These are phyloP conservation scores for Millerozyma miso DNA, from an alignment of 805 yeast genomes.

Conservation along the genomic window DNA sequence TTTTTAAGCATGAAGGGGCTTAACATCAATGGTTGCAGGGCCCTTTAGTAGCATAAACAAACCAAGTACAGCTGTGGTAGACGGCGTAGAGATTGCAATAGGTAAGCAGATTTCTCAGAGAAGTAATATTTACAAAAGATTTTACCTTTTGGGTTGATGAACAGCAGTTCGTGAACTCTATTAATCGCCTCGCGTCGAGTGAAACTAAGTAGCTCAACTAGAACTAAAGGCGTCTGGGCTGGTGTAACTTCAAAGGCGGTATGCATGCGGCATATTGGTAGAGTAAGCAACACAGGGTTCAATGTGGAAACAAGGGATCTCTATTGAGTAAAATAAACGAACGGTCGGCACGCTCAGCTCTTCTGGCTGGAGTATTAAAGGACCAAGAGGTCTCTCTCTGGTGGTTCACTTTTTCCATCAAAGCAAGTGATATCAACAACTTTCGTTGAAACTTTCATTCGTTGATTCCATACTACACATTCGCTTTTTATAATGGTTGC, in stretches of 20 bases:
- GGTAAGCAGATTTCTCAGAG: not conserved
- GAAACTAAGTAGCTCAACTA: not conserved
- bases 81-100: no score
- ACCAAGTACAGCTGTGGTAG: no score
- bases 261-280: not conserved
- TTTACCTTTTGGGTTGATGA: not conserved
- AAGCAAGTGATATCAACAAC: not conserved
- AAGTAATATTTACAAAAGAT: not conserved
- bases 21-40: no score
- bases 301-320: not conserved
- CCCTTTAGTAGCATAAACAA: no score
- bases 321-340: not conserved
- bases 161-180: not conserved
- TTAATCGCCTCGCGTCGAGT: not conserved
- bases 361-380: not conserved
- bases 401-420: not conserved
- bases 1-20: no score
- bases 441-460: not conserved
- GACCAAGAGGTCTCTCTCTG: not conserved
- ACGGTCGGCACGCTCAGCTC: not conserved
- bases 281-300: not conserved
- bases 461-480: not conserved
- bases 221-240: not conserved
- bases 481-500: slow-evolving; percentile 3
- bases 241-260: not conserved